Evolutionary conservation across 495 filamentous ascomycete genomes (phyloP).

Genomic region (Schizothecium vesticola): DNA sequence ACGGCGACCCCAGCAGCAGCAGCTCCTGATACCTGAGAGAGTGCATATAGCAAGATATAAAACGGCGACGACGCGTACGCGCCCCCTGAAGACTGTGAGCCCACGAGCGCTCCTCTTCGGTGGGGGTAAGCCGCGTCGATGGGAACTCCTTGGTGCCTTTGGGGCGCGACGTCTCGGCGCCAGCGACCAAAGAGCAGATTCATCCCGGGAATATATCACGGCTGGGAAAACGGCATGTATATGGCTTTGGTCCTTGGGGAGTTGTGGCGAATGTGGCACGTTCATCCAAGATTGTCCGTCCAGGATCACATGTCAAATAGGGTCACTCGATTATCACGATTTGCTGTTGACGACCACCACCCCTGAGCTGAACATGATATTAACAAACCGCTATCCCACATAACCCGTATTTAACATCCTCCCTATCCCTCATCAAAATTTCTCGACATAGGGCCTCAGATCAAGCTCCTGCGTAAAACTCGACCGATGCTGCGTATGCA

Average conservation of each 20-base stretch:
- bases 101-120: slow-evolving; percentile 21
- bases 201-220: background rate
- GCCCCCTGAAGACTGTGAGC: slow-evolving; percentile 15
- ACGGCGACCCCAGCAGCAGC: slow-evolving; percentile 13
- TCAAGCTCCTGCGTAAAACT: slow-evolving; percentile 84
- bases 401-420: background rate
- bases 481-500: slow-evolving; percentile 79
- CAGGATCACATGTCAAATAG: background rate
- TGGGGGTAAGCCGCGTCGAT: slow-evolving; percentile 11
- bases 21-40: slow-evolving; percentile 27
- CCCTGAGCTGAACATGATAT: background rate
- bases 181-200: background rate
- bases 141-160: background rate
- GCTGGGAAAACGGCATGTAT: background rate
- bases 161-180: background rate
- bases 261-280: background rate
- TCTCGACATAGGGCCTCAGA: slow-evolving; percentile 73
- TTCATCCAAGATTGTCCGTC: background rate
- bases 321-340: background rate
- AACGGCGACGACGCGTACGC: slow-evolving; percentile 14
- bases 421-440: slow-evolving; percentile 40
- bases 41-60: background rate
- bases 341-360: background rate
- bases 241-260: background rate
- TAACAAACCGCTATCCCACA: background rate